phyloP scores from a whole-genome alignment of 768 basidiomycete genomes.

The Phylloporus sp. region DNA sequence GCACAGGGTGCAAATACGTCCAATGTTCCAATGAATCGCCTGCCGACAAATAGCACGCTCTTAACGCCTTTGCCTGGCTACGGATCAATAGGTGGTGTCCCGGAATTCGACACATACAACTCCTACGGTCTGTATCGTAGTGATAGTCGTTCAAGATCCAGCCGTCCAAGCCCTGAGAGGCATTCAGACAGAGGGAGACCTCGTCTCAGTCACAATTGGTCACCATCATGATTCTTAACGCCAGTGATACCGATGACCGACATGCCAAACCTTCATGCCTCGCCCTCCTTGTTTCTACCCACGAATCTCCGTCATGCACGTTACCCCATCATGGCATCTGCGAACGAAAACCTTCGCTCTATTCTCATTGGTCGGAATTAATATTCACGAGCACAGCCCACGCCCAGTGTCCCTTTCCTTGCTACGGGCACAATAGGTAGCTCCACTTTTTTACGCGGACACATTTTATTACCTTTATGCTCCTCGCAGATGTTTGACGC shows the following conservation, averaged over 20 bases:
- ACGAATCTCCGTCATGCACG: conserved; percentile 2
- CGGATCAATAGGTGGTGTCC: conserved; percentile 32
- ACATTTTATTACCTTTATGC: conserved; percentile 30
- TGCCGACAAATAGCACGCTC: conserved; percentile 64
- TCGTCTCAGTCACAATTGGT: conserved; percentile 16
- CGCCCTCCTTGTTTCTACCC: neutral
- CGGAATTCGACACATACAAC: conserved; percentile 16
- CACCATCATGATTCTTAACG: conserved; percentile 10
- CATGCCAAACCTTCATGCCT: neutral
- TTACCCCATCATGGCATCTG: conserved; percentile 4
- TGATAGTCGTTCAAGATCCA: conserved; percentile 39
- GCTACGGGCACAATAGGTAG: conserved; percentile 14
- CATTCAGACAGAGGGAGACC: conserved; percentile 23
- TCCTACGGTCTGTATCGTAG: conserved; percentile 39
- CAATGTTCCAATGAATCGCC: conserved; percentile 33
- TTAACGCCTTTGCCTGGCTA: conserved; percentile 69
- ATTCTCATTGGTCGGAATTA: conserved; percentile 4
- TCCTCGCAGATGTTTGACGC: conserved; percentile 14
- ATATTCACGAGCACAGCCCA: conserved; percentile 2
- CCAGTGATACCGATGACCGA: neutral
- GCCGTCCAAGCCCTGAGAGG: conserved; percentile 31
- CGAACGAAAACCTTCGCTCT: conserved; percentile 4
- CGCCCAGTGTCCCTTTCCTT: conserved; percentile 3
- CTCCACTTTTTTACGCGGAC: conserved; percentile 17
- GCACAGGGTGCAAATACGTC: conserved; percentile 20